Percentiles rank a stretch among this genome's conserved stretches.
These are phyloP conservation scores for Peterozyma toletana DNA, from an alignment of 805 yeast species.

Conservation along the genomic window DNA sequence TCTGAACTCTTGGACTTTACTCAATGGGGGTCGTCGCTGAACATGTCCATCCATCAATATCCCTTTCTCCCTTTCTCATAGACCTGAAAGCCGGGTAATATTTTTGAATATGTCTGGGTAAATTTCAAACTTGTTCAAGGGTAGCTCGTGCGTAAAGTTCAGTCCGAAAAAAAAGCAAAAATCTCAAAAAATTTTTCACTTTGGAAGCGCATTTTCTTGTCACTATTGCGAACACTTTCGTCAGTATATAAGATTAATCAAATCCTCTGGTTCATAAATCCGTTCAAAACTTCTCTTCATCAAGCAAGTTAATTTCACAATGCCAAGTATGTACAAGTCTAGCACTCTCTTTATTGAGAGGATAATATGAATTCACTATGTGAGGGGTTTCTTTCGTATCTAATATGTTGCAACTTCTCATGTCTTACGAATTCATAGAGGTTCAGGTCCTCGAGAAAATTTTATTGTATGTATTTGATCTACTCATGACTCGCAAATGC, in stretches of 20 bases:
- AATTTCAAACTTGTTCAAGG: too few species aligned
- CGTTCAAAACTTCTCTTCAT: background rate
- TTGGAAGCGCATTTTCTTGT: too few species aligned
- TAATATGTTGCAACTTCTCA: background rate
- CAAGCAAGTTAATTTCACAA: slow-evolving; percentile 29
- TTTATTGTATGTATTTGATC: too few species aligned
- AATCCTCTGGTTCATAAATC: background rate
- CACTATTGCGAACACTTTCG: background rate
- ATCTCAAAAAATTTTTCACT: too few species aligned
- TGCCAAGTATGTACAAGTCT: slow-evolving; percentile 51
- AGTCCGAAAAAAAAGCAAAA: too few species aligned
- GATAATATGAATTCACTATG: slow-evolving; percentile 1
- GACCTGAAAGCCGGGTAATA: too few species aligned
- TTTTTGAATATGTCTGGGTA: too few species aligned
- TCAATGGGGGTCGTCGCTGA: too few species aligned
- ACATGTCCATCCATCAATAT: too few species aligned
- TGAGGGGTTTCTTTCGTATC: slow-evolving; percentile 3
- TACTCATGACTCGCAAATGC: slow-evolving; percentile 2
- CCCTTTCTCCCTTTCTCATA: too few species aligned
- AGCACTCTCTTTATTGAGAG: slow-evolving; percentile 2
- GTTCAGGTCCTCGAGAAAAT: slow-evolving; percentile 64
- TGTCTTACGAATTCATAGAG: slow-evolving; percentile 25
- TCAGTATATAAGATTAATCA: background rate
- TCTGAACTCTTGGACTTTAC: too few species aligned
- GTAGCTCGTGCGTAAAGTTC: too few species aligned